A percentile compares a stretch with the other conserved stretches of the same genome.
These are phyloP conservation scores for Penicillium brevicompactum DNA, from an alignment of 2,329 filamentous ascomycete species.

Conservation along the genomic window DNA sequence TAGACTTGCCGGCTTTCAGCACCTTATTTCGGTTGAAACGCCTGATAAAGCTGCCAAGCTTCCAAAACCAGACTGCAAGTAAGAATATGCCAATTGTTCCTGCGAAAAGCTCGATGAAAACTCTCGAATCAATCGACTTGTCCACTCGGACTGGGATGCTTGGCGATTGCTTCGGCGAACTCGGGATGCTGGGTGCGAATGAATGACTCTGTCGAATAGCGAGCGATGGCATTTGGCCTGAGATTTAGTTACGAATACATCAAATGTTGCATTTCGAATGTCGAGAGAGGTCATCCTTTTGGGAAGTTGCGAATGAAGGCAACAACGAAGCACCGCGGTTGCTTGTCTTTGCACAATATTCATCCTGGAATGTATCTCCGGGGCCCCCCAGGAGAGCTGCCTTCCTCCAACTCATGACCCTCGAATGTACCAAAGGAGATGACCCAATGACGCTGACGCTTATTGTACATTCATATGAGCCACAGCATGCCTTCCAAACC, in stretches of 20 bases:
- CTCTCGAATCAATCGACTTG: conserved; percentile 31
- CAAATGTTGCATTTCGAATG: neutral
- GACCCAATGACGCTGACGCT: conserved; percentile 28
- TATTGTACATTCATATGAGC: conserved; percentile 17
- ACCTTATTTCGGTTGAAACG: conserved; percentile 38
- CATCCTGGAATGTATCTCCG: too few relatives aligned
- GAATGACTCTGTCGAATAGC: conserved; percentile 26
- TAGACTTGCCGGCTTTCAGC: conserved; percentile 32
- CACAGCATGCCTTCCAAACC: conserved; percentile 1
- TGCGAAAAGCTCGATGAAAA: conserved; percentile 37
- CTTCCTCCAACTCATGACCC: too few relatives aligned
- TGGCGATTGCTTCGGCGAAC: conserved; percentile 26
- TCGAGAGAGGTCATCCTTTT: too few relatives aligned
- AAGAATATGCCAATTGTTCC: conserved; percentile 43
- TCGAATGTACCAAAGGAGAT: conserved; percentile 17
- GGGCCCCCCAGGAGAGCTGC: too few relatives aligned
- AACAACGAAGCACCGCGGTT: too few relatives aligned
- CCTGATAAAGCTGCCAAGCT: conserved; percentile 39
- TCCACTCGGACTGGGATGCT: conserved; percentile 24
- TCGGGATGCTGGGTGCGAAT: conserved; percentile 27
- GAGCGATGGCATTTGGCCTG: conserved; percentile 34
- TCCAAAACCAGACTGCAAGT: conserved; percentile 42
- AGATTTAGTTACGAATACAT: conserved; percentile 7
- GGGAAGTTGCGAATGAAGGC: too few relatives aligned
- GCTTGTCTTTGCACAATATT: too few relatives aligned